Conservation (phyloP, 2,329 filamentous ascomycete genomes). For the Ceratocystis papillata region DNA sequence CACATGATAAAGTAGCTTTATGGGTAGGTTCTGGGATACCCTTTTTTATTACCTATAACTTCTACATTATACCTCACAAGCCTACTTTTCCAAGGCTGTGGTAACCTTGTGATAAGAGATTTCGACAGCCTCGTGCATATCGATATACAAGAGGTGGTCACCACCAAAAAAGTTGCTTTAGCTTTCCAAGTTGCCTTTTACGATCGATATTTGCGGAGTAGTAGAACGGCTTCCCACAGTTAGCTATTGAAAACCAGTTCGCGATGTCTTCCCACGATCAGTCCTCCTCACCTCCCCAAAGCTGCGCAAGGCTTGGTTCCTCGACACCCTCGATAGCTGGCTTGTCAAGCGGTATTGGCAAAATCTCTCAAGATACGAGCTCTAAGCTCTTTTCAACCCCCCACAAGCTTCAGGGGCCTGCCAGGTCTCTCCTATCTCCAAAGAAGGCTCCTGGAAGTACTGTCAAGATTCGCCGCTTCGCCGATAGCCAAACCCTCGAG, state of each 20-base stretch:
- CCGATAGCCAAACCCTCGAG: slow-evolving; percentile 22
- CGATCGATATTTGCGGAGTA: neutral
- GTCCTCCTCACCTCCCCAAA: neutral
- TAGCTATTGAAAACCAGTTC: neutral
- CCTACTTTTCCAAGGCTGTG: neutral
- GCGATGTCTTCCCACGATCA: neutral
- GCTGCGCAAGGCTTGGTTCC: neutral
- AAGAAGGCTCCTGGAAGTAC: slow-evolving; percentile 28
- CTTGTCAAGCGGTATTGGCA: neutral
- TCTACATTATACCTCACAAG: neutral
- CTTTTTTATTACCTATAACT: neutral
- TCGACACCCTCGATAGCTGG: neutral
- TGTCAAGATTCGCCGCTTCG: slow-evolving; percentile 22
- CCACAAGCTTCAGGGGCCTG: slow-evolving; percentile 21
- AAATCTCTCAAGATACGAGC: slow-evolving; percentile 11
- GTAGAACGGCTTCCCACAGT: neutral
- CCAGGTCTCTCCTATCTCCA: slow-evolving; percentile 29
- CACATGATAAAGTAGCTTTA: neutral
- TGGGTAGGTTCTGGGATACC: neutral
- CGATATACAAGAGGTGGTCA: neutral
- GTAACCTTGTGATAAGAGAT: neutral
- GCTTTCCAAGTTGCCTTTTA: neutral
- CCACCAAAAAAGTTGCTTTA: too few species aligned
- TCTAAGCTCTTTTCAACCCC: slow-evolving; percentile 18
- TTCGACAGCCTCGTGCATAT: neutral